Base-by-base conservation (phyloP, 768 basidiomycete species). In the Trametes meyenii region DNA sequence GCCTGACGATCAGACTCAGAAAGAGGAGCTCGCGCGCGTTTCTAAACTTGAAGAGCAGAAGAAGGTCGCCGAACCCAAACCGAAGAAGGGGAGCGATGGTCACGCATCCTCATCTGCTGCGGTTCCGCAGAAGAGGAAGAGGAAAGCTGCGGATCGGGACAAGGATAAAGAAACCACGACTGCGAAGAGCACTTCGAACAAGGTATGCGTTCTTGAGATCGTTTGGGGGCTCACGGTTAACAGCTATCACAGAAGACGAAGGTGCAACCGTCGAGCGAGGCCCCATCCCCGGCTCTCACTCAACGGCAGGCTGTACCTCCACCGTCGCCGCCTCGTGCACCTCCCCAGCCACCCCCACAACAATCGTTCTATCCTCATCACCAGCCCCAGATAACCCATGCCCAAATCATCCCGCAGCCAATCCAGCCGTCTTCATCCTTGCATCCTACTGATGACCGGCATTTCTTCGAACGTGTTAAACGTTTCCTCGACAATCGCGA, bases 391-490 rank as follows among this genome's bases (percentile, higher is more conserved):
- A 38, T 44, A 45, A 12, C 64, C 21, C 45, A 53, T 38, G 40
- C 69, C 44, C 61, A 67, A 55, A 50, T 61, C 35, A 50, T 63
- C 11, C 50, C 62, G 48, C 52, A 29, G 6, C 50, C 50, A 57
- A 48, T 67, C 0, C 69, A 62, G 26, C 60, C 58, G 8, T 62
- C 68, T 0, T 40, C 70, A 14, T 50, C 69, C 1, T 23, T 49
- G 1, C 61, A 70, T 7, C 71, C 64, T 35, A 68, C 64, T n/a
- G 83, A 86, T 26, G 88, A 94, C 52, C 79, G 83, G 2, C 88
- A 88, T 56, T 98, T 98, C 76, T 99, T 99, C 72, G 95, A 97
- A 60, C 89, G 90, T 26, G 94, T 98, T 50, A 89, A 87, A 68
- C 84, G 84, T 16, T 79, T 83, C 1, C 76, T 94, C 45, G 87